phyloP scores from a whole-genome alignment of 2,329 filamentous ascomycete species.

The Sporothrix sp. region DNA sequence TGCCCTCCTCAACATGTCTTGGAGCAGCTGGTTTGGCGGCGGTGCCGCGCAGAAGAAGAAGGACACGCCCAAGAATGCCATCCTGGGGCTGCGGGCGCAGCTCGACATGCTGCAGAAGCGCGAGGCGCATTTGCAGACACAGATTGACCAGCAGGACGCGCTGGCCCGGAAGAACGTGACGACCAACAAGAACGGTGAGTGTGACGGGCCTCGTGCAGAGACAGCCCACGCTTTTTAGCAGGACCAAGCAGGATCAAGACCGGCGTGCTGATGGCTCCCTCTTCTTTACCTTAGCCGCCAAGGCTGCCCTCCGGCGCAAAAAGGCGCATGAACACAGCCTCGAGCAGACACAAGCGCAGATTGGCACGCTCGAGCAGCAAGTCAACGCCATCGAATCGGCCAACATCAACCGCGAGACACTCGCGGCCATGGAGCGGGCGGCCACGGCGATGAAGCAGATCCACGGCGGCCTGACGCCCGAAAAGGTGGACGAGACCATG shows the following conservation, averaged over 20 bases:
- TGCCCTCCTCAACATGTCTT: constrained; percentile 42
- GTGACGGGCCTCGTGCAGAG: neutral
- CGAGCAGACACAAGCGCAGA: constrained; percentile 82
- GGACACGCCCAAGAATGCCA: constrained; percentile 94
- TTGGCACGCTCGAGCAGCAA: constrained; percentile 86
- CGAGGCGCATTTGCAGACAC: constrained; percentile 79
- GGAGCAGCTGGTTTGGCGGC: constrained; percentile 92
- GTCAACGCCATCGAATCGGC: constrained; percentile 96
- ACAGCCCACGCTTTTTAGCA: neutral
- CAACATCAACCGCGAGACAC: constrained; percentile 96
- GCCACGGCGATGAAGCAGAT: constrained; percentile 87
- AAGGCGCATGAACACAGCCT: constrained; percentile 88
- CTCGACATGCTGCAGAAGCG: constrained; percentile 97
- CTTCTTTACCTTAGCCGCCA: constrained; percentile 55
- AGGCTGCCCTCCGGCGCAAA: constrained; percentile 83
- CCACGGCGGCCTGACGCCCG: constrained; percentile 79
- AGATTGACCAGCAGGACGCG: constrained; percentile 86
- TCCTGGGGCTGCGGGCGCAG: constrained; percentile 76
- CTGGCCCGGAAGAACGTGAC: constrained; percentile 81
- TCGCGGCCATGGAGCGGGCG: constrained; percentile 88
- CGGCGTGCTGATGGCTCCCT: too few species aligned
- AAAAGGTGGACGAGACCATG: constrained; percentile 94
- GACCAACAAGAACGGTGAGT: constrained; percentile 81
- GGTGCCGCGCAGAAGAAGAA: constrained; percentile 74
- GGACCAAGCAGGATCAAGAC: neutral